These are phyloP conservation scores for Hymenoscyphus albidus DNA, from an alignment of 2,329 filamentous ascomycete genomes.

Conservation along the genomic window DNA sequence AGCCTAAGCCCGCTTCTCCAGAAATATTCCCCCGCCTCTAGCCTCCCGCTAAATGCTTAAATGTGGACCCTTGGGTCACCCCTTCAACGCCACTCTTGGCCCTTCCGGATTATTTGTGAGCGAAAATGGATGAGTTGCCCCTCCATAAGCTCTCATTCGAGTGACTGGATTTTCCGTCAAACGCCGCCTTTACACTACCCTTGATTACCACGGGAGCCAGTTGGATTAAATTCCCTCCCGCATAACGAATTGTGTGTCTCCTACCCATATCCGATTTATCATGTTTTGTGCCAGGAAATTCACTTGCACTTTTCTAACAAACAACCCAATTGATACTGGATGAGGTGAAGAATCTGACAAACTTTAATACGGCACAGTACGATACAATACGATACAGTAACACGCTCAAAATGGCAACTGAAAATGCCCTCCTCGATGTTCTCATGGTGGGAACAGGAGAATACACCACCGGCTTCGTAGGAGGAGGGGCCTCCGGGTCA, in stretches of 20 bases:
- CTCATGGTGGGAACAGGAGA: constrained; percentile 71
- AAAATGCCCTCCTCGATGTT: constrained; percentile 30
- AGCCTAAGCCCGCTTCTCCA: constrained; percentile 1
- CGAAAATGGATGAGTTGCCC: constrained; percentile 12
- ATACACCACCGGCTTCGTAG: constrained; percentile 94
- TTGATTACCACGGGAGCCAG: background rate
- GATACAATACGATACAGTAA: background rate
- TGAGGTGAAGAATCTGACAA: background rate
- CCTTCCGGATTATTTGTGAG: constrained; percentile 21
- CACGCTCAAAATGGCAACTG: constrained; percentile 8
- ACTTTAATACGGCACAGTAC: background rate
- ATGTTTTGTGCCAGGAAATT: constrained; percentile 6
- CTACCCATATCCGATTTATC: background rate
- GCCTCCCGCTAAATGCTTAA: background rate
- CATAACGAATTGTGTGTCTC: background rate
- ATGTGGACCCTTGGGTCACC: too few species aligned
- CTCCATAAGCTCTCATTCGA: constrained; percentile 17
- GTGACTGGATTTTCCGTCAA: constrained; percentile 10
- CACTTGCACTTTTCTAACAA: constrained; percentile 9
- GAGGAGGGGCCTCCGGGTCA: constrained; percentile 74
- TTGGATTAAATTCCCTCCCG: background rate
- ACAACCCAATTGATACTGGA: constrained; percentile 5
- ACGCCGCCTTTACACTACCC: constrained; percentile 3
- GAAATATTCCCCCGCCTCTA: constrained; percentile 3
- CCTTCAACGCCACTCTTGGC: constrained; percentile 4